Base-by-base conservation (phyloP, 2,329 filamentous ascomycete species). In the Xylaria sp. region DNA sequence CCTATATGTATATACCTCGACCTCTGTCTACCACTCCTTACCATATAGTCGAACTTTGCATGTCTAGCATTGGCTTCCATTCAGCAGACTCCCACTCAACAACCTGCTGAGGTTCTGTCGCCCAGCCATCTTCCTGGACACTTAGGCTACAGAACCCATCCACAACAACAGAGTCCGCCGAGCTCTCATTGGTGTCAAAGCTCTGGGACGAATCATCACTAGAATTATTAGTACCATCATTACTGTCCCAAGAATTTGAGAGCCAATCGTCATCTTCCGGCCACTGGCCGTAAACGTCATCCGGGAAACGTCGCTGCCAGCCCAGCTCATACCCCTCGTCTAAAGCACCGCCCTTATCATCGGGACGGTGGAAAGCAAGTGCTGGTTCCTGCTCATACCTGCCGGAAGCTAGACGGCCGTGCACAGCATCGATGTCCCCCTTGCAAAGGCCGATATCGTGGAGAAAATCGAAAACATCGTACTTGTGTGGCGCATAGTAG, bases 401-500 rank as follows among this genome's bases (percentile, higher is more conserved):
- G 1, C n/a, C 36, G 9, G n/a, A 59, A 1, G 7, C 6, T 4
- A 68, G 48, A 11, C 62, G 61, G 6, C 17, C 6, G 10, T 66
- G 31, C 10, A 68, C 58, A 1, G 28, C 13, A 9, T 44, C 36
- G 6, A 68, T 60, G 10, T 68, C 62, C 3, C 46, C 26, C 4
- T 23, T 13, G 28, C 20, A 9, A 9, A 68, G 6, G 0, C 62
- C 62, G 17, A 68, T 66, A 13, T 65, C 63, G 10, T 57, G 42
- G 1, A 68, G 66, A 6, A 66, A 17, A 23, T 66, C 66, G 38
- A 66, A 66, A 0, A 66, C 36, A 7, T 62, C 48, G 33, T 66
- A 66, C 26, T 20, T 38, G 2, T 1, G 4, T 1, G 28, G 20
- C 3, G 17, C 10, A 5, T 59, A 7, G 2, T 44, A 15, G 1